phyloP scores from a whole-genome alignment of 2,329 filamentous ascomycete genomes.

The Aspergillus brunneoviolaceus region DNA sequence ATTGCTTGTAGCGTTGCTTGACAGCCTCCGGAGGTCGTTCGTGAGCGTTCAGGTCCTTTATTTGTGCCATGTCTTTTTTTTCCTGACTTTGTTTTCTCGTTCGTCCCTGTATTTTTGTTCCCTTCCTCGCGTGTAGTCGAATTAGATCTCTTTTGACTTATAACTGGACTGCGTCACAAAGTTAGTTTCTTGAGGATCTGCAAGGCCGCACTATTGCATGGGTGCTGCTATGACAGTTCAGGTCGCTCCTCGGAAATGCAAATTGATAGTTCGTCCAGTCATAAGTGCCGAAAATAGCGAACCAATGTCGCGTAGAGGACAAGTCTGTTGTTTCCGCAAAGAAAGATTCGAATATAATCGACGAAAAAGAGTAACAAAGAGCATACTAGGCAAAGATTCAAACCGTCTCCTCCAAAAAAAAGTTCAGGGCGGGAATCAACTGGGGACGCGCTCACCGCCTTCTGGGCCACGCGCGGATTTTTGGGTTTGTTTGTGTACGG shows the following conservation, averaged over 20 bases:
- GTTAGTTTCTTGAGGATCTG: neutral
- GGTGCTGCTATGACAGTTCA: neutral
- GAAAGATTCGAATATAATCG: too few relatives aligned
- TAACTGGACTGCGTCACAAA: neutral
- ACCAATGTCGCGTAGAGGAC: neutral
- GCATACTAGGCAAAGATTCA: neutral
- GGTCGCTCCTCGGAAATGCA: neutral
- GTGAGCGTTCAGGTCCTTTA: conserved; percentile 65
- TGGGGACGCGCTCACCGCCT: conserved; percentile 33
- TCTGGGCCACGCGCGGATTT: conserved; percentile 23
- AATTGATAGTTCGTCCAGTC: neutral
- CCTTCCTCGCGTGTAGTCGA: too few relatives aligned
- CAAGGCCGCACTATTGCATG: conserved; percentile 3
- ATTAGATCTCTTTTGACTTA: neutral
- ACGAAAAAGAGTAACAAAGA: neutral
- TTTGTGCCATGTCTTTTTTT: conserved; percentile 27
- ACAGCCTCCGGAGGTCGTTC: conserved; percentile 72
- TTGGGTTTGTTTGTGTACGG: conserved; percentile 38
- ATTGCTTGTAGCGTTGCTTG: conserved; percentile 71
- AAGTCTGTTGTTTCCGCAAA: neutral
- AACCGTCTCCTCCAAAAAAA: too few relatives aligned
- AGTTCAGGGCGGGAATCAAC: conserved; percentile 2
- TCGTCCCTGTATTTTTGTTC: too few relatives aligned
- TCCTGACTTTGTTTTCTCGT: neutral
- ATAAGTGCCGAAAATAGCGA: neutral